Base-by-base conservation (phyloP, 2,329 filamentous ascomycete genomes). In the Lasiodiplodia citricola region DNA sequence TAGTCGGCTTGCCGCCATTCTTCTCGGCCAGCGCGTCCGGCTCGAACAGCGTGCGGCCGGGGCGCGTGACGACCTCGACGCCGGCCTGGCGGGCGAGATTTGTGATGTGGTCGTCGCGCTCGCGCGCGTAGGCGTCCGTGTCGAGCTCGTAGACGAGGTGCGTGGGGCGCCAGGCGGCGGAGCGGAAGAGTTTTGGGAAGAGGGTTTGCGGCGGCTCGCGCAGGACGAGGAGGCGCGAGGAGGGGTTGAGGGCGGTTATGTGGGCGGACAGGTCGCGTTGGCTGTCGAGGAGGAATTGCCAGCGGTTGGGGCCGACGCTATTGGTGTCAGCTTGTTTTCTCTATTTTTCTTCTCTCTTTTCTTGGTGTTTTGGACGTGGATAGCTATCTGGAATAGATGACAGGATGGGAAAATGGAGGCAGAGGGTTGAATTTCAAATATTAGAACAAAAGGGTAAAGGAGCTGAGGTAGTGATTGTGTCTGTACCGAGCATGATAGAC, bases 141-240 rank as follows among this genome's bases (percentile, higher is more conserved):
- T 94, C 92, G 74, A 90, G 91, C 76, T 94, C 92, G 73, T 93
- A 94, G 0, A 93, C 91, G 5, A 94, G 79, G 78, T 94, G 91
- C 0, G 91, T 92, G 31, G 92, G 88, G 1, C 86, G 85, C 92
- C 91, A 94, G 21, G 87, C 85, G 73, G 88, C 87, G 83, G 93
- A 91, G 1, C 94, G 81, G 83, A 93, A 91, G 1, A 94, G 81
- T 77, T 92, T 92, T 1, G 89, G 88, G 3, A 94, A 83, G 1
- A 93, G 78, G 0, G 88, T 92, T 74, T 91, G 89, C 0, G 91
- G 91, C 0, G 86, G 90, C 79, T 93, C 91, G 35, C 92, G 85
- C 18, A 94, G 82, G 28, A 94, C 85, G 70, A 92, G 89, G 0
- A 94, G 85, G 75, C 90, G 91, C 21, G 90, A 91, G 69, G 89